A percentile compares a stretch with the other conserved stretches of the same genome.
Conservation (phyloP, 495 filamentous ascomycete genomes). For the Filosporella fistucella region DNA sequence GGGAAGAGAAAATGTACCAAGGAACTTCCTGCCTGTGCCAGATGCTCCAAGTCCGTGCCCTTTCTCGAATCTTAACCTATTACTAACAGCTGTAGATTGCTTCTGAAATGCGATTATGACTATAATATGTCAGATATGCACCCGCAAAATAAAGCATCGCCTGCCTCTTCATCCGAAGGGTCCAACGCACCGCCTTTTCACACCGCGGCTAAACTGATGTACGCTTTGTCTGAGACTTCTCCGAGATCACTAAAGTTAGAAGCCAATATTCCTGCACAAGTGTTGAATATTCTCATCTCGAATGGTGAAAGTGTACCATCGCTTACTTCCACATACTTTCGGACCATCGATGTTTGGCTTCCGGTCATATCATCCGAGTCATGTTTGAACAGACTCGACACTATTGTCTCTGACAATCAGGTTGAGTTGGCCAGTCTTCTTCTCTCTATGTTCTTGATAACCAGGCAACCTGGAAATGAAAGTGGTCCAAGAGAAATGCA, state of each 20-base stretch:
- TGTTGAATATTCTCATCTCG: conserved; percentile 6
- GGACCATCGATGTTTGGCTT: conserved; percentile 18
- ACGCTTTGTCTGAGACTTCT: not conserved
- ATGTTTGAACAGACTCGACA: conserved; percentile 2
- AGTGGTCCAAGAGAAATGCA: conserved; percentile 1
- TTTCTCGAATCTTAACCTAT: not conserved
- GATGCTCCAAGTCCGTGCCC: conserved; percentile 27
- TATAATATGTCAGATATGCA: conserved; percentile 1
- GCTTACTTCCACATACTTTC: conserved; percentile 7
- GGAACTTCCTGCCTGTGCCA: conserved; percentile 29
- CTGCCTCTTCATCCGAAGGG: conserved; percentile 1
- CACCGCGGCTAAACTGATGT: conserved; percentile 4
- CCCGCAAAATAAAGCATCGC: not conserved
- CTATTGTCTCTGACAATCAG: not conserved
- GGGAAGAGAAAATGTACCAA: conserved; percentile 37
- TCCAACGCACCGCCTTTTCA: not conserved
- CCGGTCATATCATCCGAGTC: conserved; percentile 8
- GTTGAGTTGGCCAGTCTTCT: conserved; percentile 9
- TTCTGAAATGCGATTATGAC: conserved; percentile 16
- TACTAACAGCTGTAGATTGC: conserved; percentile 4
- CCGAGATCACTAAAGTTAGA: not conserved
- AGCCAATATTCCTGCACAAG: conserved; percentile 5
- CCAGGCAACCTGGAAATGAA: not conserved
- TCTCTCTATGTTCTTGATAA: conserved; percentile 13
- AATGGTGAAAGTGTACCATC: conserved; percentile 9